A percentile compares a stretch with the other conserved stretches of the same genome.
Conservation (phyloP, 306 rosid genomes). For the Casuarina equisetifolia region DNA sequence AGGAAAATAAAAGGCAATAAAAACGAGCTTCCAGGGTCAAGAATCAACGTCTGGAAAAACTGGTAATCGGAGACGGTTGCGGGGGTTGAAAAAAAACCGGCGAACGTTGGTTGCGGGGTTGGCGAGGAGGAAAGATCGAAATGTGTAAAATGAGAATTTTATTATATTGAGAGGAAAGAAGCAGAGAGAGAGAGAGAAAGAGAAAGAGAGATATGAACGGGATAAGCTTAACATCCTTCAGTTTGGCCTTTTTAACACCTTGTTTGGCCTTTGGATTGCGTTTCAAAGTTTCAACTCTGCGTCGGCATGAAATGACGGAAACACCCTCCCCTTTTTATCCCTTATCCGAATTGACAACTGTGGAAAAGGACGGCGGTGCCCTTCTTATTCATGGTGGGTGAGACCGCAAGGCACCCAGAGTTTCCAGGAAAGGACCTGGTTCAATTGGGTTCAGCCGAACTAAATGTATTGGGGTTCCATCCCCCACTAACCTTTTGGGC, state of each 20-base stretch:
- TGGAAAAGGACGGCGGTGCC: not conserved
- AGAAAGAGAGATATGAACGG: not conserved
- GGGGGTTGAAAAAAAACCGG: slow-evolving; percentile 18
- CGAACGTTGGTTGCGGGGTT: not conserved
- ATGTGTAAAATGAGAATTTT: slow-evolving; percentile 30
- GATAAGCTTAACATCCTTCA: slow-evolving; percentile 24
- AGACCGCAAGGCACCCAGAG: too few relatives aligned
- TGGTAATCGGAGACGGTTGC: slow-evolving; percentile 21
- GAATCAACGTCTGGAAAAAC: slow-evolving; percentile 24
- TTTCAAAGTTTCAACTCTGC: not conserved
- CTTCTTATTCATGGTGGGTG: not conserved
- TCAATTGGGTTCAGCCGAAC: too few relatives aligned
- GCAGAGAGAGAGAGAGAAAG: not conserved
- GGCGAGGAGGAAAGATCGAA: slow-evolving; percentile 23
- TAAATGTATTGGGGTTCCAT: not conserved
- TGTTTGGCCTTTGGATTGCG: slow-evolving; percentile 14
- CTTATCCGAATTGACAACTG: not conserved
- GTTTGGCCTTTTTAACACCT: slow-evolving; percentile 30
- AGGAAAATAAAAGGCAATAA: not conserved
- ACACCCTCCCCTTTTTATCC: slow-evolving; percentile 13
- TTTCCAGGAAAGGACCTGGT: too few relatives aligned
- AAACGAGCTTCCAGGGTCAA: not conserved
- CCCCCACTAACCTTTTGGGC: not conserved
- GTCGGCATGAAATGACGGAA: slow-evolving; percentile 1
- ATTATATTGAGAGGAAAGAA: not conserved